Evolutionary conservation across 148 eudicot species (phyloP).

Genomic region (Polygonum maritimum): DNA sequence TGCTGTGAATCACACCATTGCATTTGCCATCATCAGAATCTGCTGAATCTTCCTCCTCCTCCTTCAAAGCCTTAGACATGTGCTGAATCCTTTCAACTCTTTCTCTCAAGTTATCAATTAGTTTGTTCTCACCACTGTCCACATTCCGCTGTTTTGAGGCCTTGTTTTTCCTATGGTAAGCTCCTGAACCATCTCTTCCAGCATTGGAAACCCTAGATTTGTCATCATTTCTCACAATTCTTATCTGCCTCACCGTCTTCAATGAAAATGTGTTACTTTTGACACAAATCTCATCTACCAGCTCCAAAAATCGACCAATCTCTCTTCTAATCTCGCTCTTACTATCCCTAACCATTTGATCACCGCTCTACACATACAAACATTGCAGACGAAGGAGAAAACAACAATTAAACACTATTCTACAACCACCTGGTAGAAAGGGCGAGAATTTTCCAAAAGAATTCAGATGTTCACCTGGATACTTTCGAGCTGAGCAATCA

Average conservation of each 20-base stretch:
- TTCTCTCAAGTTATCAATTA: slow-evolving; percentile 32
- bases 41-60: slow-evolving; percentile 29
- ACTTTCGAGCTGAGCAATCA: slow-evolving; percentile 47
- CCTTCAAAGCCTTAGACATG: slow-evolving; percentile 28
- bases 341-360: slow-evolving; percentile 76
- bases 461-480: slow-evolving; percentile 42
- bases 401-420: background rate
- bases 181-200: background rate
- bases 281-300: slow-evolving; percentile 39
- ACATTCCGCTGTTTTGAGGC: slow-evolving; percentile 15
- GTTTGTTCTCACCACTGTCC: slow-evolving; percentile 22
- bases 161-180: background rate
- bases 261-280: slow-evolving; percentile 31
- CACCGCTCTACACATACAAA: slow-evolving; percentile 51
- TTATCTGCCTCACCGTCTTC: slow-evolving; percentile 30
- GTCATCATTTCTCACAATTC: slow-evolving; percentile 24
- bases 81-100: slow-evolving; percentile 38
- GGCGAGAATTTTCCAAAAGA: background rate
- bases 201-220: slow-evolving; percentile 22
- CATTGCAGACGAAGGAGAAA: slow-evolving; percentile 2
- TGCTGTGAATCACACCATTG: slow-evolving; percentile 15
- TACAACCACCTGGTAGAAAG: background rate
- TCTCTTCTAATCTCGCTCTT: slow-evolving; percentile 55
- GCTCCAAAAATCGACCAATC: slow-evolving; percentile 42
- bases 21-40: slow-evolving; percentile 24